Evolutionary conservation across 768 basidiomycete genomes (phyloP).

Genomic region (Leucocoprinus birnbaumii): DNA sequence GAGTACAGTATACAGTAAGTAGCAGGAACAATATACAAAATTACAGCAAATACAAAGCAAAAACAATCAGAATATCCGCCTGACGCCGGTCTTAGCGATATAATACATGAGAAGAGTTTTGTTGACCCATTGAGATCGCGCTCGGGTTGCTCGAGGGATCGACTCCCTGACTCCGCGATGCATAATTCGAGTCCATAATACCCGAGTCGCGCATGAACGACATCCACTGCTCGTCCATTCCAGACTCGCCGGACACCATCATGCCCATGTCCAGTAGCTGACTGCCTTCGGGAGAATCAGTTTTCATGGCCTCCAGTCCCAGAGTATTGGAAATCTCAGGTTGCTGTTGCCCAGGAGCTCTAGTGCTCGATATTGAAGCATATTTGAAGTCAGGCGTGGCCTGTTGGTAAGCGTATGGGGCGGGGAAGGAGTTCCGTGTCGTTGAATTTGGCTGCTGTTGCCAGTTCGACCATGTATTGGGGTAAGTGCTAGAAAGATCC

Average conservation of each 20-base stretch:
- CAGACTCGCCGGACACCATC: constrained; percentile 55
- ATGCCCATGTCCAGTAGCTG: constrained; percentile 39
- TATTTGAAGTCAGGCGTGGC: neutral
- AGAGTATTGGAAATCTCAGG: neutral
- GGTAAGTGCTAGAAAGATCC: neutral
- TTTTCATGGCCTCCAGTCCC: constrained; percentile 16
- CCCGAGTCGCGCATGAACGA: constrained; percentile 64
- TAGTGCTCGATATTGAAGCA: neutral
- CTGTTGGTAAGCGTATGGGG: neutral
- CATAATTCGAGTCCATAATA: constrained; percentile 36
- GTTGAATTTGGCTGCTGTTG: neutral
- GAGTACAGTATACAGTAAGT: too few species aligned
- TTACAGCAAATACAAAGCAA: constrained; percentile 1
- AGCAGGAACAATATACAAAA: neutral
- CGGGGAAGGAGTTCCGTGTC: neutral
- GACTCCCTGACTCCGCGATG: constrained; percentile 7
- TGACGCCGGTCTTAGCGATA: neutral
- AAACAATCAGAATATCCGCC: neutral
- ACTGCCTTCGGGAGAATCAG: constrained; percentile 29
- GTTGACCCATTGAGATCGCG: neutral
- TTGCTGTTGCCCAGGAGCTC: neutral
- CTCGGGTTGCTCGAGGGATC: neutral
- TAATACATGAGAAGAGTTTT: neutral
- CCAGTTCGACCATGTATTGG: constrained; percentile 7
- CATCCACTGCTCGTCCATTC: constrained; percentile 66